Conservation (phyloP, 2,329 filamentous ascomycete species). For the Fusarium dlaminii region DNA sequence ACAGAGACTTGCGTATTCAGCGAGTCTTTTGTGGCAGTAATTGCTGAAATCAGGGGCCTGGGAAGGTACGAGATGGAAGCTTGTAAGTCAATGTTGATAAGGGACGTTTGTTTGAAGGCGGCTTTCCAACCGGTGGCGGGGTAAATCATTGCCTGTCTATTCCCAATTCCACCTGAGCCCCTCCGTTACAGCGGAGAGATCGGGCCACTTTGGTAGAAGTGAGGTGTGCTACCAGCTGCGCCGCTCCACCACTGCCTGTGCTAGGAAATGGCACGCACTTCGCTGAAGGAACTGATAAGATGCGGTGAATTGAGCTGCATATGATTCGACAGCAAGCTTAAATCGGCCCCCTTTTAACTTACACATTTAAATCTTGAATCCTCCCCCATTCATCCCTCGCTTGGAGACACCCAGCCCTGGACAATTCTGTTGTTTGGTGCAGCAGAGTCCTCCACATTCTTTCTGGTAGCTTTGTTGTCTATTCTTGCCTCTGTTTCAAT, state of each 20-base stretch:
- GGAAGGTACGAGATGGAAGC: neutral
- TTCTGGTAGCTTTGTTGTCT: neutral
- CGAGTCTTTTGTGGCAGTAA: neutral
- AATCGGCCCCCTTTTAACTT: conserved; percentile 4
- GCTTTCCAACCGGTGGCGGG: conserved; percentile 10
- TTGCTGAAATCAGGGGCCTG: neutral
- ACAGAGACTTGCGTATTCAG: neutral
- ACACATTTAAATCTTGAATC: neutral
- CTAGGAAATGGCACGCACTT: conserved; percentile 17
- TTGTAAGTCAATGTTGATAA: neutral
- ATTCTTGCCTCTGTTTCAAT: neutral
- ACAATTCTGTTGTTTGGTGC: neutral
- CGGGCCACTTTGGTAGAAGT: conserved; percentile 17
- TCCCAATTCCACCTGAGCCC: neutral
- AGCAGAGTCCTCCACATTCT: conserved; percentile 1
- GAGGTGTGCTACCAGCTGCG: neutral
- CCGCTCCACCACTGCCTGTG: conserved; percentile 17
- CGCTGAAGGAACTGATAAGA: conserved; percentile 9
- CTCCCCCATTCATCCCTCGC: neutral
- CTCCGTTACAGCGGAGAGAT: conserved; percentile 7
- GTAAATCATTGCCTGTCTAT: conserved; percentile 1
- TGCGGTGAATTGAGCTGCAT: conserved; percentile 38
- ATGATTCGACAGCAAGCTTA: conserved; percentile 12
- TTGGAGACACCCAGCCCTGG: neutral
- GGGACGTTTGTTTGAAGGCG: neutral